Evolutionary conservation across 202 grass and related monocot genomes (phyloP), one percentile per base, ranked within the genome.

Genomic region (Bolboschoenoplectus hybrid): DNA sequence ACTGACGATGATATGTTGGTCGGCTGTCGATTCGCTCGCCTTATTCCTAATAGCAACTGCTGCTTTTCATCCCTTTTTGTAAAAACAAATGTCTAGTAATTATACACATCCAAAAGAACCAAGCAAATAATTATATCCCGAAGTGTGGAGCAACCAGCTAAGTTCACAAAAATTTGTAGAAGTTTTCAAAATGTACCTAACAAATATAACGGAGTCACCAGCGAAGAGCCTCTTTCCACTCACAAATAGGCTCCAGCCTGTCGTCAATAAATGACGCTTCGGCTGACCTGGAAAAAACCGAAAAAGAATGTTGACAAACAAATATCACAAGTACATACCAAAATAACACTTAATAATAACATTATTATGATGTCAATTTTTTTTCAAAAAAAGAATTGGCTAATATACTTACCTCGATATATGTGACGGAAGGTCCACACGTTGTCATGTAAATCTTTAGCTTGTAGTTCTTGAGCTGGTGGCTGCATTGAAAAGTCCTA

Each of bases 391-490:
- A 47, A 26, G 26, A 26, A 26, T 26, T 43, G 3, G 44, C 60
- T 14, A 79, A 45, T 52, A 87, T 85, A 4, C 40, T 26, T 85
- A 97, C 93, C 97, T 90, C 97, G 91, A 89, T 93, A 99, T 89
- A 99, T 97, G 89, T 99, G 97, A 14, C 93, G 93, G 80, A 99
- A 99, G 53, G 97, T 97, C 93, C 97, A 99, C 2, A 94, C 63
- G 45, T 89, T 94, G 63, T 97, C 92, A 77, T 99, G 93, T 89
- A 99, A 91, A 87, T 99, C 97, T 70, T 89, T 94, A 39, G 93
- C 97, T 85, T 99, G 93, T 38, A 99, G 26, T 88, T 99, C 97
- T 89, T 99, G 97, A 72, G 89, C 91, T 3, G 97, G 97, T 78
- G 97, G 97, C 53, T 99, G 97, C 93, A 93, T 90, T 20, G 88